phyloP scores from a whole-genome alignment of 352 stramenopile genomes.

The Phytophthora cactorum region DNA sequence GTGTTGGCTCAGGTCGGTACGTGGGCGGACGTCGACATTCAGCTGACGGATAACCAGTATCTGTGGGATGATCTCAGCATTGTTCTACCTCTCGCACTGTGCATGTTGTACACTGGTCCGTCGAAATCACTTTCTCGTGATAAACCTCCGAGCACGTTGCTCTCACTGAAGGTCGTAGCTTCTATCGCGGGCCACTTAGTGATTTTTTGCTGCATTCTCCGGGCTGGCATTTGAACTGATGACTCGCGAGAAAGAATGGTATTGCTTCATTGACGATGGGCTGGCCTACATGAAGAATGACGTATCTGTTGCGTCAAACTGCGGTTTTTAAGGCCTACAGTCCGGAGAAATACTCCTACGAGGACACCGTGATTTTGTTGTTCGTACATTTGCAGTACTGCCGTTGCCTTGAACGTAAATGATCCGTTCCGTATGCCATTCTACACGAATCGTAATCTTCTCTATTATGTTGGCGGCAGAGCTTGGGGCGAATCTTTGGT shows the following conservation, averaged over 20 bases:
- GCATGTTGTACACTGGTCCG: no score
- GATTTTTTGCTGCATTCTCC: constrained; percentile 33
- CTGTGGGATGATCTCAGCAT: no score
- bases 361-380: constrained; percentile 55
- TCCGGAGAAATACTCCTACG: constrained; percentile 35
- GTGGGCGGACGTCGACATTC: no score
- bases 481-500: constrained; percentile 38
- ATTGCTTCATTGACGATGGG: constrained; percentile 40
- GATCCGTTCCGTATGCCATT: constrained; percentile 54
- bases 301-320: constrained; percentile 14
- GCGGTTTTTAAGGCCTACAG: constrained; percentile 35
- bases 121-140: no score
- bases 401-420: constrained; percentile 53
- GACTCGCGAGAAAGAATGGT: constrained; percentile 39
- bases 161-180: no score
- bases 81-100: no score
- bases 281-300: constrained; percentile 14
- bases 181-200: no score
- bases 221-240: constrained; percentile 31
- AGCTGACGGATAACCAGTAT: no score
- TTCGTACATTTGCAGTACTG: constrained; percentile 57
- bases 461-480: constrained; percentile 28
- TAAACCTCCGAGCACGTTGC: no score
- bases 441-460: constrained; percentile 47
- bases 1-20: no score